phyloP scores from a whole-genome alignment of 331 rosid genomes.

The Pyrus hybrid region DNA sequence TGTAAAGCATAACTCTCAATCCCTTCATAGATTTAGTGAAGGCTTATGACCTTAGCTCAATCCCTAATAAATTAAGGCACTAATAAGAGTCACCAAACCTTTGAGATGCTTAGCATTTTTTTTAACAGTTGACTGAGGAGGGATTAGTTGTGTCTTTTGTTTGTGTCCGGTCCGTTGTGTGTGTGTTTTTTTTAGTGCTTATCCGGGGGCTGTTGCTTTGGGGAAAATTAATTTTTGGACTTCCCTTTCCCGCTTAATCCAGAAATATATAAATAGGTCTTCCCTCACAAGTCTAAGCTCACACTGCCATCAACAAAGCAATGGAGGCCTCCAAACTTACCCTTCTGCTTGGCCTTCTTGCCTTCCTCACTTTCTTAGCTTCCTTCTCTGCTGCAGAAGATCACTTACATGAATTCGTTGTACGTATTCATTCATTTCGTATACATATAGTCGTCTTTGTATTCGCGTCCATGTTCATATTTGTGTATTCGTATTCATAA shows the following conservation, averaged over 20 bases:
- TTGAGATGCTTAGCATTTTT: not conserved
- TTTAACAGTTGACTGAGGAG: constrained; percentile 5
- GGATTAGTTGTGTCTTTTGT: no score
- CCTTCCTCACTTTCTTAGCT: constrained; percentile 28
- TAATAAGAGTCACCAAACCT: not conserved
- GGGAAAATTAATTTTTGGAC: not conserved
- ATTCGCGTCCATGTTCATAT: no score
- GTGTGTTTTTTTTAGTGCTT: no score
- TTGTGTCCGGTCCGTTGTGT: no score
- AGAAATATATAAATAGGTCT: constrained; percentile 37
- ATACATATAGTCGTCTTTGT: no score
- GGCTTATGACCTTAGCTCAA: not conserved
- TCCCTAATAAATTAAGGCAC: not conserved
- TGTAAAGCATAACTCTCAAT: not conserved
- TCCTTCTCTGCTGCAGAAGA: constrained; percentile 30
- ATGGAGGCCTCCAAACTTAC: constrained; percentile 40
- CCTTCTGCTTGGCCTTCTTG: constrained; percentile 32
- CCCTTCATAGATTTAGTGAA: not conserved
- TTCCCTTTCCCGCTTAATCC: constrained; percentile 14
- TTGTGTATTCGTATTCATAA: not conserved
- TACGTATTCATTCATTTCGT: constrained; percentile 21
- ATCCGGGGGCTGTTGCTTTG: no score
- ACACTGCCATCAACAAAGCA: constrained; percentile 20
- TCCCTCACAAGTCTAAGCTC: constrained; percentile 1
- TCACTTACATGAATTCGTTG: constrained; percentile 73